Conservation (phyloP, 805 yeast genomes). For the Myxozyma sirexii region DNA sequence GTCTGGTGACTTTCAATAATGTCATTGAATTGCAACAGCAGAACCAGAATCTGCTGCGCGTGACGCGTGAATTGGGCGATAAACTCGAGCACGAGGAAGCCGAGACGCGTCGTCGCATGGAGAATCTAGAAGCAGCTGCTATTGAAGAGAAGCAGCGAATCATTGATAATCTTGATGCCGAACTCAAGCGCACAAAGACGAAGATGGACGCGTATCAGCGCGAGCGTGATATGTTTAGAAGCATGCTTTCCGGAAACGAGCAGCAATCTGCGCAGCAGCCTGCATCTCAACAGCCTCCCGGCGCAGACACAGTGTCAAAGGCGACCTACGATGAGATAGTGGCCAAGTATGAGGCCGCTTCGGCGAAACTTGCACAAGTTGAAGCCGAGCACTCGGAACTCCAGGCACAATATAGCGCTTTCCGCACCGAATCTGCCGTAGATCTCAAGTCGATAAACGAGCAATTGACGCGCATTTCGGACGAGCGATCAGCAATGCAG, state of each 20-base stretch:
- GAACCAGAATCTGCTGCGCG: constrained; percentile 69
- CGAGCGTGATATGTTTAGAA: constrained; percentile 71
- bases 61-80: constrained; percentile 71
- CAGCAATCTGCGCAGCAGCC: background rate
- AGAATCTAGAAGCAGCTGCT: constrained; percentile 41
- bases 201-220: constrained; percentile 58
- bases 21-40: constrained; percentile 69
- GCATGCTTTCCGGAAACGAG: constrained; percentile 29
- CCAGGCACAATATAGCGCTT: constrained; percentile 44
- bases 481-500: constrained; percentile 52
- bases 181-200: constrained; percentile 51
- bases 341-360: constrained; percentile 11
- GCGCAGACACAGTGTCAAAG: constrained; percentile 5
- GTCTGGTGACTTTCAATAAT: constrained; percentile 70
- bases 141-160: constrained; percentile 43
- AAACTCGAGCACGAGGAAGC: constrained; percentile 68
- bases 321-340: constrained; percentile 14
- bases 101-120: constrained; percentile 31
- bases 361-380: constrained; percentile 2
- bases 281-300: background rate
- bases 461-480: constrained; percentile 47
- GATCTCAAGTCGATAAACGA: constrained; percentile 55
- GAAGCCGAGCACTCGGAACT: constrained; percentile 40
- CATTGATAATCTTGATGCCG: constrained; percentile 39
- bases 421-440: constrained; percentile 47